Evolutionary conservation across 2,329 filamentous ascomycete genomes (phyloP).

Genomic region (Fusarium napiforme): DNA sequence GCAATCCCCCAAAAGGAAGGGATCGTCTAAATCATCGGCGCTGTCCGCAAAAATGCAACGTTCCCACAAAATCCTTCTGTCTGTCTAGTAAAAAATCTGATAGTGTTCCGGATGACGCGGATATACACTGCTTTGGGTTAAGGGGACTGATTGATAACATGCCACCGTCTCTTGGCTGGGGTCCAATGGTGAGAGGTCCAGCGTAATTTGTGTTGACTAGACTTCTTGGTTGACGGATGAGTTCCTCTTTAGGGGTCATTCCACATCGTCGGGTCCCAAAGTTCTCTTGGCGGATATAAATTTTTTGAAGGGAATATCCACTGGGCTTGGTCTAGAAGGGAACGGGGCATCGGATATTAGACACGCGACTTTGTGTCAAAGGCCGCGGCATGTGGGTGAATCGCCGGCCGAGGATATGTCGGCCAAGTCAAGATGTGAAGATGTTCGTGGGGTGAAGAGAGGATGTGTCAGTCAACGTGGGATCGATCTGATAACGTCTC

Average conservation of each 20-base stretch:
- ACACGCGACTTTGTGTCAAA: not conserved
- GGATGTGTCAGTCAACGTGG: not conserved
- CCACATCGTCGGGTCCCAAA: slow-evolving; percentile 15
- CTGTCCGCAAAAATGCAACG: slow-evolving; percentile 2
- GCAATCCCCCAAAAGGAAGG: not conserved
- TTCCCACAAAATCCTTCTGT: not conserved
- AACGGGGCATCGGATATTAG: not conserved
- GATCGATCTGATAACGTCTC: slow-evolving; percentile 5
- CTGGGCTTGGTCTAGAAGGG: slow-evolving; percentile 11
- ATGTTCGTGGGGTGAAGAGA: not conserved
- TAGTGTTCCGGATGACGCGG: slow-evolving; percentile 20
- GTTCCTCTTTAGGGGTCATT: not conserved
- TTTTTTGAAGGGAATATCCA: not conserved
- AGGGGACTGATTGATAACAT: slow-evolving; percentile 31
- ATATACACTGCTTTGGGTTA: slow-evolving; percentile 5
- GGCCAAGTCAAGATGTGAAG: not conserved
- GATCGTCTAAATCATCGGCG: slow-evolving; percentile 6
- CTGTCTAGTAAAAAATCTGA: not conserved
- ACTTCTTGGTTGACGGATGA: not conserved
- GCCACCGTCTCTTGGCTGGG: not conserved
- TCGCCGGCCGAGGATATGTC: not conserved
- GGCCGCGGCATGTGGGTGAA: not conserved
- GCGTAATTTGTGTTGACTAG: not conserved
- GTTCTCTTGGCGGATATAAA: slow-evolving; percentile 6
- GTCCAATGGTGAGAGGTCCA: not conserved